Percentiles rank a stretch among this genome's conserved stretches.
Evolutionary conservation across 805 yeast genomes (phyloP).

Genomic region (Metschnikowia lochheadii): DNA sequence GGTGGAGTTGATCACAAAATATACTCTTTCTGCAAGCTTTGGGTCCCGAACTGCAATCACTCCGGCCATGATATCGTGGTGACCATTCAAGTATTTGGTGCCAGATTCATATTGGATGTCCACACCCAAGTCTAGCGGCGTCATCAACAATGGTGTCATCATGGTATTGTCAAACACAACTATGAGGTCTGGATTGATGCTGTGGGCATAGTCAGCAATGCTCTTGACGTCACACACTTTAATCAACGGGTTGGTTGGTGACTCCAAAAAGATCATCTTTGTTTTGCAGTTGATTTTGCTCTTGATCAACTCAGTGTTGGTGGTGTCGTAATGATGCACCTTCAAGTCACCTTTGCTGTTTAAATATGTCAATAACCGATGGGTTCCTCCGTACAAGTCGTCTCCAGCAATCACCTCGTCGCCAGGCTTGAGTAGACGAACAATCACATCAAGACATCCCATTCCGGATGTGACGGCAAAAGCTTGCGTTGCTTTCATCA

Average conservation of each 20-base stretch:
- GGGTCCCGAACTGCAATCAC: slow-evolving; percentile 66
- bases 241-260: slow-evolving; percentile 92
- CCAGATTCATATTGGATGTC: slow-evolving; percentile 94
- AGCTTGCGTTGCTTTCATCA: slow-evolving; percentile 74
- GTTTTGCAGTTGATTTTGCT: slow-evolving; percentile 54
- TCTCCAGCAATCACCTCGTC: slow-evolving; percentile 92
- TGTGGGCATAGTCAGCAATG: slow-evolving; percentile 64
- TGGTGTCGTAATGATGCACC: slow-evolving; percentile 78
- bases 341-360: slow-evolving; percentile 58
- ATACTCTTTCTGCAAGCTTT: slow-evolving; percentile 63
- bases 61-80: slow-evolving; percentile 97
- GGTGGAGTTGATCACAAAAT: slow-evolving; percentile 78
- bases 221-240: slow-evolving; percentile 77
- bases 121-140: slow-evolving; percentile 81
- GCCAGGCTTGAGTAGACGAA: slow-evolving; percentile 72
- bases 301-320: slow-evolving; percentile 59
- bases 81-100: slow-evolving; percentile 89
- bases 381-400: slow-evolving; percentile 92
- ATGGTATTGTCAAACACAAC: slow-evolving; percentile 93
- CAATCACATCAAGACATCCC: slow-evolving; percentile 86
- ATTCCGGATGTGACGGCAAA: slow-evolving; percentile 88
- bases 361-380: slow-evolving; percentile 74
- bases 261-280: slow-evolving; percentile 79
- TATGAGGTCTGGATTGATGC: slow-evolving; percentile 58
- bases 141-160: slow-evolving; percentile 88